Conservation (phyloP, 768 basidiomycete genomes). For the Porpolomopsis calyptriformis region DNA sequence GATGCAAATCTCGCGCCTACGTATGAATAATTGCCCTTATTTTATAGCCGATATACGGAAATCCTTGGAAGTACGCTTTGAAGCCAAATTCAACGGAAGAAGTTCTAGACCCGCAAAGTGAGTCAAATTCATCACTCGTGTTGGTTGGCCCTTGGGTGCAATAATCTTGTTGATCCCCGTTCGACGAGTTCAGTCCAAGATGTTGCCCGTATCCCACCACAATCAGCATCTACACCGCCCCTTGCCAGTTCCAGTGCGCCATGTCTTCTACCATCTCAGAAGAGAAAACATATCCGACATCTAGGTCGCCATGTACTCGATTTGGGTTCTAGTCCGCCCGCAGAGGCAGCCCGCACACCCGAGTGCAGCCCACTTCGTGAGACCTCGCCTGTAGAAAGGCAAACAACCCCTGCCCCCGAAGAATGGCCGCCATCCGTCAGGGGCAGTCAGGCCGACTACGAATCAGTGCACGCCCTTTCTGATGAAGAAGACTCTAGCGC, state of each 20-base stretch:
- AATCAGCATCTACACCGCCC: neutral
- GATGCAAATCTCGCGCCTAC: neutral
- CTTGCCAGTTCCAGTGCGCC: neutral
- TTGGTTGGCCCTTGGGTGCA: no score
- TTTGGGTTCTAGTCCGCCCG: slow-evolving; percentile 5
- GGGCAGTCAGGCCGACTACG: slow-evolving; percentile 5
- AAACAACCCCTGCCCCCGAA: slow-evolving; percentile 1
- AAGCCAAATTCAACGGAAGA: neutral
- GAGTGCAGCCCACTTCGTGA: neutral
- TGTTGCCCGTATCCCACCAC: neutral
- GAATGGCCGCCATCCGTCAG: slow-evolving; percentile 1
- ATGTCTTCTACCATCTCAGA: neutral
- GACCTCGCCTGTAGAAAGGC: neutral
- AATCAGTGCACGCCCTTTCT: neutral
- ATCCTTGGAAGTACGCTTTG: slow-evolving; percentile 1
- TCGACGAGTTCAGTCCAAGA: no score
- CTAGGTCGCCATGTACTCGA: slow-evolving; percentile 1
- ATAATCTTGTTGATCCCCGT: neutral
- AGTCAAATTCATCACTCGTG: neutral
- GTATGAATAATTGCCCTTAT: slow-evolving; percentile 1
- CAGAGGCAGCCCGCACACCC: neutral
- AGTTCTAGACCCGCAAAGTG: neutral
- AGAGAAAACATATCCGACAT: neutral
- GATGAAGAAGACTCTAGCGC: slow-evolving; percentile 8
- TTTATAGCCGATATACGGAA: slow-evolving; percentile 4